Base-by-base conservation (phyloP, 257 asterid species). In the Rubia yunnanensis region DNA sequence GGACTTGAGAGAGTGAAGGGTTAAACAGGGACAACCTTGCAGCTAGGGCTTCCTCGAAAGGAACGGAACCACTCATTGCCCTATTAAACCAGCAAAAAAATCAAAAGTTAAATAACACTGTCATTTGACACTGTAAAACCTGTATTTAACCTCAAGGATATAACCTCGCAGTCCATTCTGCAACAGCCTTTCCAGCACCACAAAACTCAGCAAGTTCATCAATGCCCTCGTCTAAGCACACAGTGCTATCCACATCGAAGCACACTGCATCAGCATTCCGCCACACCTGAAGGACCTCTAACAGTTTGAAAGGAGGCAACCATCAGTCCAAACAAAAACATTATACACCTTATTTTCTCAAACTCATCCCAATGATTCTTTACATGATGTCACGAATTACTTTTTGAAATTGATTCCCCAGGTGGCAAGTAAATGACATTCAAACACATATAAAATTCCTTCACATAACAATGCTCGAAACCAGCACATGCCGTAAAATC, bases 241-340 rank as follows among this genome's bases (percentile, higher is more conserved):
- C 96, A 32, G 97, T 92, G 70, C 99, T 92, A 78, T 92, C 99
- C 76, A 92, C 96, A 64, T 92, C 99, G 71, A 92, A 92, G 82
- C 99, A 92, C 68, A 89, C 95, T 65, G 90, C 95, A 74, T 82
- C 63, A 23, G 95, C 83, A 48, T 74, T 80, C 73, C 73, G 75
- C 97, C 97, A 92, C 69, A 79, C 66, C 46, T 84, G 87, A 71
- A 92, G 92, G 63, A 84, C 82, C 88, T 87, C 99, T 90, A 63
- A 41, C 66, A 76, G 73, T 73, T 70, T 57, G 64, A 76, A 78
- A 70, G 53, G 63, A 72, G 71, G 60, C 65, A 68, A 36, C 34
- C 41, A 73, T 66, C 63, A 79, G 79, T 44, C 59, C 53, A 78
- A 39, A 34, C 5, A 39, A 52, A 50, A 10, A 62, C 3, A 13